Conservation (phyloP, 2,329 filamentous ascomycete species). For the Tolypocladium capitatum region DNA sequence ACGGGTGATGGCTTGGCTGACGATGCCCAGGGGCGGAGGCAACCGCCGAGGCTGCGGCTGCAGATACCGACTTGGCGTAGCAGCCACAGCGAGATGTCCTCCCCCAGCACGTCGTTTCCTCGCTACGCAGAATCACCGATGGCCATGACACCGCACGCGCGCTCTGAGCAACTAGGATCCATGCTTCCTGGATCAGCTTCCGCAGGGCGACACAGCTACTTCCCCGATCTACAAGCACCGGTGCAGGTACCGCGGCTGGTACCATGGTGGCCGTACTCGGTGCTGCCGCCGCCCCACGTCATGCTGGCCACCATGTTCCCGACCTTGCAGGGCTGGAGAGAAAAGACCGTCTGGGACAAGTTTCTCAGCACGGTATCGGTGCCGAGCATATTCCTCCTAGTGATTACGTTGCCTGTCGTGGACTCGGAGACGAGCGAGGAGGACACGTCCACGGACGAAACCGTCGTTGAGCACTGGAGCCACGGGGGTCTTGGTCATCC, state of each 20-base stretch:
- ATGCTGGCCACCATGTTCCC: conserved; percentile 71
- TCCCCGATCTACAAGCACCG: conserved; percentile 27
- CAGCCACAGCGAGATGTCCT: conserved; percentile 30
- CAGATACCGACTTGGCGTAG: conserved; percentile 33
- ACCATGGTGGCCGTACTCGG: conserved; percentile 68
- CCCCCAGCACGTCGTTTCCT: conserved; percentile 53
- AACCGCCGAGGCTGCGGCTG: conserved; percentile 22
- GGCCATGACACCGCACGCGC: conserved; percentile 26
- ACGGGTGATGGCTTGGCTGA: background rate
- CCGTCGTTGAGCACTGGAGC: conserved; percentile 15
- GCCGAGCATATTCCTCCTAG: conserved; percentile 82
- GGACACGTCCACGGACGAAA: conserved; percentile 11
- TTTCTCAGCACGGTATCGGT: conserved; percentile 69
- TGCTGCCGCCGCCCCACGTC: conserved; percentile 59
- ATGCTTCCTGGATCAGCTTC: conserved; percentile 30
- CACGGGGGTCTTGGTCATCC: conserved; percentile 15
- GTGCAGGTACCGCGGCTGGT: conserved; percentile 33
- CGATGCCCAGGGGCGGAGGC: conserved; percentile 1
- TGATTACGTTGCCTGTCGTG: conserved; percentile 82
- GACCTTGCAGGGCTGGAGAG: conserved; percentile 67
- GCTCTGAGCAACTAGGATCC: conserved; percentile 37
- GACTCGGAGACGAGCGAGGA: conserved; percentile 51
- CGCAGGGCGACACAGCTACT: conserved; percentile 31
- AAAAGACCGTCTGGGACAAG: conserved; percentile 77
- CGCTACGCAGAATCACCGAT: conserved; percentile 47